Evolutionary conservation across 495 filamentous ascomycete genomes (phyloP), one percentile per base, ranked within the genome.

Genomic region (Hypomontagnella submonticulosa): DNA sequence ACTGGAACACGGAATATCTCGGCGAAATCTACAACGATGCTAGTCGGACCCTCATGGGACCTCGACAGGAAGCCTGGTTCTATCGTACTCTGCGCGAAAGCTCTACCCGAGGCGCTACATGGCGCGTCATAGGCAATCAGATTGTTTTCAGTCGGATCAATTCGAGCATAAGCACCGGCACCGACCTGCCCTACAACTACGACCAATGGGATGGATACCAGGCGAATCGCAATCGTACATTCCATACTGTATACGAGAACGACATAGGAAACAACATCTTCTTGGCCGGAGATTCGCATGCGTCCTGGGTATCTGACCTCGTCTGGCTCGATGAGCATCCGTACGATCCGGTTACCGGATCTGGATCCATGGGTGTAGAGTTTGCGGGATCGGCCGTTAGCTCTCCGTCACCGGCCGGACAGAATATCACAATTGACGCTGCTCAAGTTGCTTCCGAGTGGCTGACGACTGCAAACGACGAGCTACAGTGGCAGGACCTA

Each of bases 121-220:
- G 87, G 87, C 76, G 86, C 41, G 69, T 89, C 12, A 81, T 89
- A 36, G 87, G 87, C n/a, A 83, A 80, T 30, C 87, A 89, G 67
- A 83, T 84, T 18, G 75, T 89, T 30, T 89, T 89, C 70, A 83
- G 83, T n/a, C 75, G 81, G n/a, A 70, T 87, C 34, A 83, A 86
- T 54, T 66, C 75, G 53, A 82, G 84, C 20, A 51, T 79, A 16
- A 61, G 74, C 11, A 73, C 77, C 49, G 80, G 81, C 4, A 71
- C 77, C 43, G 75, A 79, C 5, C 76, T 81, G 42, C 83, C 85
- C 4, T 73, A 84, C 51, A 81, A 88, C 70, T 84, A 84, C 61
- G 88, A 90, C 66, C 76, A 80, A 37, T 89, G 87, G 82, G 81
- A 88, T 42, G 87, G 85, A 1, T 89, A 89, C 73, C 74, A 77